Conservation (phyloP, 2,329 filamentous ascomycete species). For the Fusarium coicis region DNA sequence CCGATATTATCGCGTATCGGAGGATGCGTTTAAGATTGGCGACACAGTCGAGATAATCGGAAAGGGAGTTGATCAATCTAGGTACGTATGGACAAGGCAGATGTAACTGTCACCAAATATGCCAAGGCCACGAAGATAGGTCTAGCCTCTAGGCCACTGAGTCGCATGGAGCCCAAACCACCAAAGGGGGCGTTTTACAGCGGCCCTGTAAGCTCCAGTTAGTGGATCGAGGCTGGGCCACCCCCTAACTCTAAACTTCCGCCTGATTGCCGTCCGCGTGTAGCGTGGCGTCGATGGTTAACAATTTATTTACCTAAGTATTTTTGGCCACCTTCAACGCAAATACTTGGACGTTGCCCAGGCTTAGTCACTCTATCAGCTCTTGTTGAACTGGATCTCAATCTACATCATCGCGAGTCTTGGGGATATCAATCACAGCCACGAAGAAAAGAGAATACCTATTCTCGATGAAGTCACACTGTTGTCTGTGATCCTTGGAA, state of each 20-base stretch:
- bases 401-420: not conserved
- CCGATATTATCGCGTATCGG: slow-evolving; percentile 21
- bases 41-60: slow-evolving; percentile 24
- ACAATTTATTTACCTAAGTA: slow-evolving; percentile 32
- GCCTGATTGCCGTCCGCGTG: slow-evolving; percentile 40
- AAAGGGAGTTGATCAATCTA: slow-evolving; percentile 31
- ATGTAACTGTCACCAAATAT: slow-evolving; percentile 38
- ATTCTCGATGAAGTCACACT: not conserved
- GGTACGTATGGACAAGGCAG: slow-evolving; percentile 33
- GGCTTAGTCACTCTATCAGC: slow-evolving; percentile 39
- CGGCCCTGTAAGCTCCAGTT: slow-evolving; percentile 8
- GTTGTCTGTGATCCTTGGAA: no score
- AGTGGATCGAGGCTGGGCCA: slow-evolving; percentile 6
- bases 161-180: slow-evolving; percentile 2
- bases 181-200: slow-evolving; percentile 15
- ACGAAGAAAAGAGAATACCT: not conserved
- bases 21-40: slow-evolving; percentile 15
- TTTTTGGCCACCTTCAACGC: not conserved
- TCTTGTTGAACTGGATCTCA: slow-evolving; percentile 1
- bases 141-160: slow-evolving; percentile 26
- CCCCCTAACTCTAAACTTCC: slow-evolving; percentile 39
- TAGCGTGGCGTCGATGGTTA: slow-evolving; percentile 39
- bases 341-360: not conserved
- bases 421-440: not conserved
- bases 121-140: slow-evolving; percentile 41